Conservation (phyloP, 495 filamentous ascomycete species). For the Lepidopterella palustris region DNA sequence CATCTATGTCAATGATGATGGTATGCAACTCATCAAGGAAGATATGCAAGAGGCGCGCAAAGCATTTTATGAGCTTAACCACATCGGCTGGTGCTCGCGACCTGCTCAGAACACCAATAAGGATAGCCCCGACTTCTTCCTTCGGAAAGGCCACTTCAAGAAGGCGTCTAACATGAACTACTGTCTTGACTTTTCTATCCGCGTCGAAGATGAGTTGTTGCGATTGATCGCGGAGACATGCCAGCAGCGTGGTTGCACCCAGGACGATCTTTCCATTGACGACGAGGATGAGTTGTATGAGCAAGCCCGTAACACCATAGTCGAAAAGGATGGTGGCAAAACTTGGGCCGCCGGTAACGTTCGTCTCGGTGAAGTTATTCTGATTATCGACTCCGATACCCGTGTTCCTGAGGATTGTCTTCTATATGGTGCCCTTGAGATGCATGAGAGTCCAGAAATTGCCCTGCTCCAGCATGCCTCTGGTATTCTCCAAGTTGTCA, state of each 20-base stretch:
- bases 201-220: conserved; percentile 62
- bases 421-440: conserved; percentile 37
- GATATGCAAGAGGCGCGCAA: conserved; percentile 60
- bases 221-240: conserved; percentile 38
- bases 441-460: conserved; percentile 38
- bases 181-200: conserved; percentile 65
- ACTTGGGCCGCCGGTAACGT: conserved; percentile 73
- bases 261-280: conserved; percentile 61
- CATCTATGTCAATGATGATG: conserved; percentile 43
- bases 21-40: conserved; percentile 36
- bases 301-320: conserved; percentile 17
- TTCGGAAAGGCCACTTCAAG: conserved; percentile 50
- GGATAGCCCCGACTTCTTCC: conserved; percentile 52
- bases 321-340: conserved; percentile 50
- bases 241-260: conserved; percentile 56
- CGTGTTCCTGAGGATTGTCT: conserved; percentile 38
- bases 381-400: conserved; percentile 32
- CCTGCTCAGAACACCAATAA: conserved; percentile 40
- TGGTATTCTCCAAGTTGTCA: conserved; percentile 39
- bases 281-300: conserved; percentile 47
- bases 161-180: conserved; percentile 86
- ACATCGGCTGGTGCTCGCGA: conserved; percentile 73
- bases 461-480: conserved; percentile 40
- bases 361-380: conserved; percentile 38
- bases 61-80: conserved; percentile 58